These are phyloP conservation scores for Leccinum sublutescens DNA, from an alignment of 768 basidiomycete species.

Conservation along the genomic window DNA sequence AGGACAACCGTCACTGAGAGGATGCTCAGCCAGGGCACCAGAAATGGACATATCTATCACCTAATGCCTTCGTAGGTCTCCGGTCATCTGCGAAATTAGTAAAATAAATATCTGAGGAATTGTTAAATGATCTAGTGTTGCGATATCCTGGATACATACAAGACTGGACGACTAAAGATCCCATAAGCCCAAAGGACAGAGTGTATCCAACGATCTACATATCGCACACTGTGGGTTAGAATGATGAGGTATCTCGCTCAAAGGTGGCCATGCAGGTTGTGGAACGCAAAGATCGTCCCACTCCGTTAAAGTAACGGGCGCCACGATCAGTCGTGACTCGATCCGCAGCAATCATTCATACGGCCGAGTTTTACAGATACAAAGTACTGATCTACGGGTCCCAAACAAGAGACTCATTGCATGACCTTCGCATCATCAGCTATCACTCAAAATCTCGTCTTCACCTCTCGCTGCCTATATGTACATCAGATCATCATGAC, in stretches of 20 bases:
- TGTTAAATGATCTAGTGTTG: too few relatives aligned
- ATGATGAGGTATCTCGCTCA: background rate
- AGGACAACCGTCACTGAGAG: constrained; percentile 10
- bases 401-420: background rate
- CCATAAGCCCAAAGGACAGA: too few relatives aligned
- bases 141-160: too few relatives aligned
- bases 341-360: background rate
- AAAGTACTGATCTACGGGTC: background rate
- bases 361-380: too few relatives aligned
- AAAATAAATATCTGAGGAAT: constrained; percentile 18
- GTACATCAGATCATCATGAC: constrained; percentile 1
- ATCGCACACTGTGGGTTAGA: too few relatives aligned
- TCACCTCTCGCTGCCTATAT: constrained; percentile 34
- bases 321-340: background rate
- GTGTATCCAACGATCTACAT: too few relatives aligned
- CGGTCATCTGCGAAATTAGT: constrained; percentile 15
- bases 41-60: constrained; percentile 1
- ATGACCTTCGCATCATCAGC: constrained; percentile 17
- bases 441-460: constrained; percentile 61
- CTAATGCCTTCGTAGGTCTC: constrained; percentile 15
- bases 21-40: background rate
- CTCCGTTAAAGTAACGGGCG: background rate
- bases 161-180: too few relatives aligned
- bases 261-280: background rate
- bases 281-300: background rate